phyloP scores from a whole-genome alignment of 768 basidiomycete genomes.

The Favolaschia claudopus region DNA sequence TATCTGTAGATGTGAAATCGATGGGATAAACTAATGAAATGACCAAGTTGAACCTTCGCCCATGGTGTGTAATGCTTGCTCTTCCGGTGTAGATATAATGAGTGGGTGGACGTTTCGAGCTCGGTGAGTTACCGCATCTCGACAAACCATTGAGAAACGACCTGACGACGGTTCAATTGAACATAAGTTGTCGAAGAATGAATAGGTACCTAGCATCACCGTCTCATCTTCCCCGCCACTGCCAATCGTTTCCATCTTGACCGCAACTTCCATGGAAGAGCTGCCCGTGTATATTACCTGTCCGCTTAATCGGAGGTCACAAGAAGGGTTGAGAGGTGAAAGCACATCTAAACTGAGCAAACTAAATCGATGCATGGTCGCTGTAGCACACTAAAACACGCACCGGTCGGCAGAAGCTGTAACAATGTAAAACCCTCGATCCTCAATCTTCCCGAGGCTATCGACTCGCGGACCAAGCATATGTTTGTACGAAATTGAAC shows the following conservation, averaged over 20 bases:
- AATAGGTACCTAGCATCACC: slow-evolving; percentile 64
- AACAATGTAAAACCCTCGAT: slow-evolving; percentile 81
- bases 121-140: slow-evolving; percentile 71
- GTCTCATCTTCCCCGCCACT: slow-evolving; percentile 60
- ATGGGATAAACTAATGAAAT: background rate
- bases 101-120: slow-evolving; percentile 73
- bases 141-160: slow-evolving; percentile 92
- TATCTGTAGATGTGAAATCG: slow-evolving; percentile 60
- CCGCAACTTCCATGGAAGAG: slow-evolving; percentile 86
- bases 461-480: slow-evolving; percentile 72
- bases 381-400: slow-evolving; percentile 2
- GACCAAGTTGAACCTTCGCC: slow-evolving; percentile 62
- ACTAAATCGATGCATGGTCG: background rate
- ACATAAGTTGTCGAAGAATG: background rate
- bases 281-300: slow-evolving; percentile 82
- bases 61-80: slow-evolving; percentile 65
- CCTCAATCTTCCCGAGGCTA: slow-evolving; percentile 60
- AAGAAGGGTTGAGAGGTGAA: slow-evolving; percentile 59
- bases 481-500: slow-evolving; percentile 85
- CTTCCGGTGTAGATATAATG: slow-evolving; percentile 64
- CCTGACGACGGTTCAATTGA: slow-evolving; percentile 49
- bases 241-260: slow-evolving; percentile 78
- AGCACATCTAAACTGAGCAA: slow-evolving; percentile 69
- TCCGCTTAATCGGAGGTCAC: slow-evolving; percentile 78
- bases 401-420: slow-evolving; percentile 85